These are phyloP conservation scores for Colletotrichum melonis DNA, from an alignment of 2,329 filamentous ascomycete species.

Conservation along the genomic window DNA sequence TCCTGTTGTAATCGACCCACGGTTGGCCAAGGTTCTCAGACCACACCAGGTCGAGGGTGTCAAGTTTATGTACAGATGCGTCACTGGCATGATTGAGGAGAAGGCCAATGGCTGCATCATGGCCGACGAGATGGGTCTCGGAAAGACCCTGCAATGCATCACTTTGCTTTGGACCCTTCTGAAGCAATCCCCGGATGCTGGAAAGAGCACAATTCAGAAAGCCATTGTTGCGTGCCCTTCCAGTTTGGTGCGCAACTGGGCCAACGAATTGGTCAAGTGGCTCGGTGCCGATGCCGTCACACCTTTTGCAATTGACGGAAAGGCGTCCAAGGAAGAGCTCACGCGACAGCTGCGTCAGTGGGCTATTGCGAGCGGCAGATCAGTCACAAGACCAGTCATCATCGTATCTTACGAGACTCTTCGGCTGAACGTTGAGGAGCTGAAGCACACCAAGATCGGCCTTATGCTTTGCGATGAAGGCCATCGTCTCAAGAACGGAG, in stretches of 20 bases:
- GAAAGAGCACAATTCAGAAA: constrained; percentile 93
- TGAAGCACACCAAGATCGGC: constrained; percentile 91
- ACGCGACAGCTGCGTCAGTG: constrained; percentile 92
- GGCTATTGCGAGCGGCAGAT: constrained; percentile 90
- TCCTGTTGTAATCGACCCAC: constrained; percentile 97
- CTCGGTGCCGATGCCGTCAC: constrained; percentile 90
- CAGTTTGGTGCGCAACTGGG: constrained; percentile 97
- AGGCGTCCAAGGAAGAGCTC: constrained; percentile 93
- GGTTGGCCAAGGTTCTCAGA: constrained; percentile 86
- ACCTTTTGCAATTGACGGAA: constrained; percentile 96
- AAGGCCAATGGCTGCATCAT: constrained; percentile 98
- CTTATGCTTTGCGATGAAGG: constrained; percentile 96
- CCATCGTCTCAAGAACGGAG: constrained; percentile 95
- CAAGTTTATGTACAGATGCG: constrained; percentile 95
- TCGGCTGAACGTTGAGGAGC: constrained; percentile 88
- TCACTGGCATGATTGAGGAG: constrained; percentile 93
- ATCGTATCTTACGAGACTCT: constrained; percentile 99
- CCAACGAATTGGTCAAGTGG: constrained; percentile 97
- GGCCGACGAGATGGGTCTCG: constrained; percentile 98
- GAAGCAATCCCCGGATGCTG: constrained; percentile 96
- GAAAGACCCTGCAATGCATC: constrained; percentile 98
- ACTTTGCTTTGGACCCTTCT: constrained; percentile 95
- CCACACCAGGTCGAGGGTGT: constrained; percentile 99
- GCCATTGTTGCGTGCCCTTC: constrained; percentile 97
- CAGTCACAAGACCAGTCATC: constrained; percentile 90